Percentiles rank a stretch among this genome's conserved stretches.
phyloP scores from a whole-genome alignment of 2,329 filamentous ascomycete species.

The Thermomyces lanuginosus region DNA sequence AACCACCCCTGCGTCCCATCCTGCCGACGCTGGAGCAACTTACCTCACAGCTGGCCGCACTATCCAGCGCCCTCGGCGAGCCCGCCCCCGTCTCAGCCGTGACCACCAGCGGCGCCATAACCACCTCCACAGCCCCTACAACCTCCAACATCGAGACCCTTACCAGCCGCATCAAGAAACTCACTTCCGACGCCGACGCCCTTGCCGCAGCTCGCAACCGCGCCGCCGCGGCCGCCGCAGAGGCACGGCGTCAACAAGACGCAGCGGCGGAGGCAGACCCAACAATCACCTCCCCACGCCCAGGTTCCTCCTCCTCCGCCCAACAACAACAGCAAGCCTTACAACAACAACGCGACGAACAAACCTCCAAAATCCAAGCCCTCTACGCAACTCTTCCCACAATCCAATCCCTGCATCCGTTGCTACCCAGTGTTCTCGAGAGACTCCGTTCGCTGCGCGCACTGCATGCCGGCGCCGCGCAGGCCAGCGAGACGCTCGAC shows the following conservation, averaged over 20 bases:
- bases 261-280: too few species aligned
- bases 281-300: conserved; percentile 13
- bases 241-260: too few species aligned
- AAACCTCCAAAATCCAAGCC: conserved; percentile 74
- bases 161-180: conserved; percentile 26
- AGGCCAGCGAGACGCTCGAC: conserved; percentile 60
- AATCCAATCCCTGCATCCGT: conserved; percentile 69
- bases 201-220: conserved; percentile 28
- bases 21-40: conserved; percentile 67
- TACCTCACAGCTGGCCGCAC: conserved; percentile 60
- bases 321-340: conserved; percentile 25
- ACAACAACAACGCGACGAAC: conserved; percentile 40
- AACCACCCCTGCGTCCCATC: conserved; percentile 45
- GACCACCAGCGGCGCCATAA: conserved; percentile 9
- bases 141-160: conserved; percentile 30
- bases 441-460: conserved; percentile 66
- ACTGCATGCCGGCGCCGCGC: conserved; percentile 74
- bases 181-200: conserved; percentile 29
- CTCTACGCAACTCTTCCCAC: conserved; percentile 78
- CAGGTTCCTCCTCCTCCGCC: conserved; percentile 11
- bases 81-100: conserved; percentile 16
- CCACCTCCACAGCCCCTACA: conserved; percentile 15
- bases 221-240: conserved; percentile 25
- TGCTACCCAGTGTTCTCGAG: conserved; percentile 72
- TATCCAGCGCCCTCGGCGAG: conserved; percentile 37